Evolutionary conservation across 2,329 filamentous ascomycete species (phyloP), one percentile per base, ranked within the genome.

Genomic region (Colletotrichum plurivorum): DNA sequence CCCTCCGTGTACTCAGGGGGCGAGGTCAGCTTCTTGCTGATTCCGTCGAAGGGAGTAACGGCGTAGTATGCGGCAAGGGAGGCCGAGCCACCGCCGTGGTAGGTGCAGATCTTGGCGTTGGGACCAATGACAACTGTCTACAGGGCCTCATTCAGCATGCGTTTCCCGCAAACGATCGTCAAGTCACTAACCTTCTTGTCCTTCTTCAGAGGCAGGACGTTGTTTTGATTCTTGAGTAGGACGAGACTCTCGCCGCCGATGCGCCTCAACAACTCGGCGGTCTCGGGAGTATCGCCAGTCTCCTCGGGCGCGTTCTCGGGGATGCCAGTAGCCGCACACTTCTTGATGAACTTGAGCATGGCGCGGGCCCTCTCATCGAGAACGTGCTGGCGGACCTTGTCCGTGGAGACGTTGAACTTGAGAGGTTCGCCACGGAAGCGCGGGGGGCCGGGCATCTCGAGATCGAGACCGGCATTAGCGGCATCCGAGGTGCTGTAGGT

Each of bases 41-140:
- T 93, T 7, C 92, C 92, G 65, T 93, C 90, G 27, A 91, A 89
- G 2, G 92, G 93, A 0, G 90, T 93, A 20, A 94, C 85, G 55
- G 92, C 91, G 67, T 91, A 90, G 80, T 92, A 93, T 7, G 87
- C 82, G 10, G 80, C 79, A 31, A 89, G 78, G 0, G 88, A 86
- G 1, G 90, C 91, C 5, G 89, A 92, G 20, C 91, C 91, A 66
- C 90, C 91, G 43, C 91, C 91, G 73, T 90, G 86, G 71, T 88
- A 88, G 2, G 84, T 85, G 1, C 86, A 83, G 51, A 84, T 77
- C 75, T 88, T 89, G 9, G 87, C 86, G 71, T 89, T 89, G 16
- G 87, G 87, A 0, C 88, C 88, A 36, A 90, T 81, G 36, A 90
- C 79, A 22, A 89, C 81, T 0, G 87, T 88, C 81, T 82, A 41